A percentile compares a stretch with the other conserved stretches of the same genome.
Evolutionary conservation across 2,329 filamentous ascomycete genomes (phyloP).

Genomic region (Domatiomyces globalis): DNA sequence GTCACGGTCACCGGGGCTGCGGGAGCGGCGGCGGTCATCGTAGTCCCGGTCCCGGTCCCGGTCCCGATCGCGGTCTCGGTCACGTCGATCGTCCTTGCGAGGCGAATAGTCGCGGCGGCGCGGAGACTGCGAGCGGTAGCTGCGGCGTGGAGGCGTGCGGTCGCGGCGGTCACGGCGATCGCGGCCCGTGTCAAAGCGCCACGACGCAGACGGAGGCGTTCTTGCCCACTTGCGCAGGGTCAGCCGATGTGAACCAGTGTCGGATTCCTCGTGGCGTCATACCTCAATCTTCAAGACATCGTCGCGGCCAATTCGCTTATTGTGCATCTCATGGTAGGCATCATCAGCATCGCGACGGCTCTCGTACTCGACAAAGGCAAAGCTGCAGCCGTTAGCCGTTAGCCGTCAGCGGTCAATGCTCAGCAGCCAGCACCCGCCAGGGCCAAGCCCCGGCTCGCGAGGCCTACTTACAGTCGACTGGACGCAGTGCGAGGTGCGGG

Average conservation of each 20-base stretch:
- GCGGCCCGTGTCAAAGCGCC: conserved; percentile 90
- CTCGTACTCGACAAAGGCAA: conserved; percentile 98
- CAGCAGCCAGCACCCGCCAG: conserved; percentile 10
- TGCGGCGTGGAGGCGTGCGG: conserved; percentile 64
- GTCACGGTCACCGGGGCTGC: conserved; percentile 51
- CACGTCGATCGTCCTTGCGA: conserved; percentile 70
- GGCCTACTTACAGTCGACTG: conserved; percentile 73
- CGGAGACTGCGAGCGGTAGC: conserved; percentile 48
- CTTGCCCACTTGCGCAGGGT: conserved; percentile 65
- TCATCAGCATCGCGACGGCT: conserved; percentile 96
- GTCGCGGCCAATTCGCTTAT: conserved; percentile 92
- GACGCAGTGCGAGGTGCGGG: conserved; percentile 86
- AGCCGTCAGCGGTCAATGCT: conserved; percentile 12
- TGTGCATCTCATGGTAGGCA: conserved; percentile 99
- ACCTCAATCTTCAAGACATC: conserved; percentile 97
- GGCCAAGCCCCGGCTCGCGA: conserved; percentile 11
- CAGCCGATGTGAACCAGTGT: neutral
- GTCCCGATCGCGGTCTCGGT: conserved; percentile 60
- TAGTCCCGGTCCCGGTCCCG: conserved; percentile 36
- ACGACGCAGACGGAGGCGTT: conserved; percentile 92
- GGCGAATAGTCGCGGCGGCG: conserved; percentile 62
- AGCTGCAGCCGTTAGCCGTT: conserved; percentile 41
- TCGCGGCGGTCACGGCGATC: conserved; percentile 45
- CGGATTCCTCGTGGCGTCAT: conserved; percentile 21
- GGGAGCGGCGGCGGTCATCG: conserved; percentile 48